Conservation (phyloP, 805 yeast species). For the Ascoidea rubescens region DNA sequence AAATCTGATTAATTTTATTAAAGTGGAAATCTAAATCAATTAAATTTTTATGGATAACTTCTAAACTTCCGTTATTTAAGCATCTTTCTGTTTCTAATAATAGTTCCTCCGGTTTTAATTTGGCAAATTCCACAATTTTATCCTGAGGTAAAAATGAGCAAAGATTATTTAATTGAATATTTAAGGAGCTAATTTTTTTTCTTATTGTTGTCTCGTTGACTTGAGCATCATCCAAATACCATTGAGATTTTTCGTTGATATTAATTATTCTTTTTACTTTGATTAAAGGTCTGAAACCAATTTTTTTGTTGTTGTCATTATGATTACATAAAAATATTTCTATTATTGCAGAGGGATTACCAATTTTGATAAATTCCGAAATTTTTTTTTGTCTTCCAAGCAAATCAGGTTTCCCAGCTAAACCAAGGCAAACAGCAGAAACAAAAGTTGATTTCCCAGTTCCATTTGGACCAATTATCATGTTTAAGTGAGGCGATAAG, state of each 20-base stretch:
- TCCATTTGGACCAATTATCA: conserved; percentile 95
- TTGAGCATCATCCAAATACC: conserved; percentile 31
- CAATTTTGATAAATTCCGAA: conserved; percentile 61
- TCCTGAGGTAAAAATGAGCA: conserved; percentile 96
- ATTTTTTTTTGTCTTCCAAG: conserved; percentile 56
- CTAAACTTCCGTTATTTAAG: conserved; percentile 45
- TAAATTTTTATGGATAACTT: conserved; percentile 41
- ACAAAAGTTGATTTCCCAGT: conserved; percentile 90
- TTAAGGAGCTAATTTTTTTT: conserved; percentile 30
- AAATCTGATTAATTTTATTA: conserved; percentile 24
- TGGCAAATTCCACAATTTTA: conserved; percentile 84
- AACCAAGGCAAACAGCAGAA: conserved; percentile 81
- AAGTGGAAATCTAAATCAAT: conserved; percentile 32
- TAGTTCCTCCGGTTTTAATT: conserved; percentile 59
- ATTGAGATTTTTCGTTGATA: conserved; percentile 27
- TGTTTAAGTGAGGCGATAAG: conserved; percentile 71
- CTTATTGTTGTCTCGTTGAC: conserved; percentile 32
- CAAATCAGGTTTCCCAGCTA: conserved; percentile 65
- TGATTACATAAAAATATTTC: conserved; percentile 35
- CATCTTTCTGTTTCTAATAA: conserved; percentile 73
- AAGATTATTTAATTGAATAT: conserved; percentile 79
- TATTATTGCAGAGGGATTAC: conserved; percentile 30
- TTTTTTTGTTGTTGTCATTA: conserved; percentile 19
- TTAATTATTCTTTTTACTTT: conserved; percentile 20
- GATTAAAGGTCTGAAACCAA: conserved; percentile 30